Conservation (phyloP, 257 asterid species). For the Nicotiana tomentosiformis region DNA sequence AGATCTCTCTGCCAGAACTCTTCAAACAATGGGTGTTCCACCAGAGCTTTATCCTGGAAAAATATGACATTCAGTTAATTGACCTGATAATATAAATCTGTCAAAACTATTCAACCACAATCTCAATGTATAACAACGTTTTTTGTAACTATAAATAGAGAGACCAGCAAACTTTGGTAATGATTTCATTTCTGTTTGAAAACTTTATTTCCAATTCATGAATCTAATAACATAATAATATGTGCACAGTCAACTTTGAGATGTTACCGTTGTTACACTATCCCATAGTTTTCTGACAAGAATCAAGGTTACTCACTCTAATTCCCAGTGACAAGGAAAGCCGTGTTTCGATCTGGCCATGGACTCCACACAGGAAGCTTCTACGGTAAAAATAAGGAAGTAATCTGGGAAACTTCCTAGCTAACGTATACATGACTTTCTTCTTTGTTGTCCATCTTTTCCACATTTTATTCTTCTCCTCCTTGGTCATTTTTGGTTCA, state of each 20-base stretch:
- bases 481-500: constrained; percentile 70
- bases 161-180: neutral
- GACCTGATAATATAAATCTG: neutral
- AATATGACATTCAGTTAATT: constrained; percentile 15
- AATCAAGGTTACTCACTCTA: constrained; percentile 42
- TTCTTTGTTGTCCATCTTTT: constrained; percentile 57
- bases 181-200: neutral
- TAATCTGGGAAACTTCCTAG: constrained; percentile 65
- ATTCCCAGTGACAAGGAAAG: constrained; percentile 59
- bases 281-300: neutral
- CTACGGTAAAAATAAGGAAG: constrained; percentile 62
- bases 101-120: neutral
- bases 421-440: constrained; percentile 57
- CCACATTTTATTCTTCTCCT: constrained; percentile 77
- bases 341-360: constrained; percentile 59
- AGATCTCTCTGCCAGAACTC: constrained; percentile 81
- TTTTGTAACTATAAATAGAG: neutral
- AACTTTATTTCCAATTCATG: neutral
- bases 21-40: constrained; percentile 47
- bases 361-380: constrained; percentile 81
- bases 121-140: neutral
- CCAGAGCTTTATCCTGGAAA: constrained; percentile 66
- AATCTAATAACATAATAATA: neutral
- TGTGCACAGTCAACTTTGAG: neutral
- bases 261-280: neutral